These are phyloP conservation scores for Saccharomyces hybrid DNA, from an alignment of 1,139 yeast species.

Conservation along the genomic window DNA sequence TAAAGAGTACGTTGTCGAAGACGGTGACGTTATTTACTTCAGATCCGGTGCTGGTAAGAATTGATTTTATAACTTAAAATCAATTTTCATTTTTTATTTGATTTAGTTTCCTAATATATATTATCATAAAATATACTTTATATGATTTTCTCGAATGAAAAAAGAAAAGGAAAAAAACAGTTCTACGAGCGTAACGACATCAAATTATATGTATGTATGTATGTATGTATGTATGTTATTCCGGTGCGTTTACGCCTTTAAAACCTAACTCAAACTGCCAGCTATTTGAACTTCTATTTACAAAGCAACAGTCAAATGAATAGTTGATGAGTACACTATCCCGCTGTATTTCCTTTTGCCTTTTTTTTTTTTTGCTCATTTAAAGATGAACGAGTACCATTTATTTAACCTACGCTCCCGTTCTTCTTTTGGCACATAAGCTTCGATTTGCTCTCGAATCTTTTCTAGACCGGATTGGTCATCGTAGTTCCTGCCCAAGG, in stretches of 20 bases:
- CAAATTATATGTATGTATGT: not conserved
- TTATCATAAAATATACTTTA: not conserved
- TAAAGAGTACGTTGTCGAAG: constrained; percentile 90
- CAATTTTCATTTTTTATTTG: not conserved
- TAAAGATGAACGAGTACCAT: constrained; percentile 47
- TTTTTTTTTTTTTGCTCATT: constrained; percentile 17
- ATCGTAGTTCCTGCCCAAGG: constrained; percentile 82
- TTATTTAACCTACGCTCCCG: constrained; percentile 53
- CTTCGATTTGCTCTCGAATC: constrained; percentile 67
- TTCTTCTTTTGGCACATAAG: constrained; percentile 63
- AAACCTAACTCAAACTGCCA: not conserved
- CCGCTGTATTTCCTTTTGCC: constrained; percentile 7
- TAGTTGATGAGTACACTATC: not conserved
- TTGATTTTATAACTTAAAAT: constrained; percentile 24
- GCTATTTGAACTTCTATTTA: not conserved
- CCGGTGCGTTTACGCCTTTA: not conserved
- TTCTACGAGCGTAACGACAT: not conserved
- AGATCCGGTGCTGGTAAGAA: constrained; percentile 96
- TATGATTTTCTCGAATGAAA: not conserved
- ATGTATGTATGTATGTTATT: not conserved
- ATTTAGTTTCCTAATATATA: not conserved
- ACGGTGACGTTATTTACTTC: constrained; percentile 86
- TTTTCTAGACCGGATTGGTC: constrained; percentile 73
- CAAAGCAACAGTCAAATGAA: not conserved
- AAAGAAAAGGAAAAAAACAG: not conserved